Conservation (phyloP, 169 alveolate species). For the Besnoitia besnoiti region DNA sequence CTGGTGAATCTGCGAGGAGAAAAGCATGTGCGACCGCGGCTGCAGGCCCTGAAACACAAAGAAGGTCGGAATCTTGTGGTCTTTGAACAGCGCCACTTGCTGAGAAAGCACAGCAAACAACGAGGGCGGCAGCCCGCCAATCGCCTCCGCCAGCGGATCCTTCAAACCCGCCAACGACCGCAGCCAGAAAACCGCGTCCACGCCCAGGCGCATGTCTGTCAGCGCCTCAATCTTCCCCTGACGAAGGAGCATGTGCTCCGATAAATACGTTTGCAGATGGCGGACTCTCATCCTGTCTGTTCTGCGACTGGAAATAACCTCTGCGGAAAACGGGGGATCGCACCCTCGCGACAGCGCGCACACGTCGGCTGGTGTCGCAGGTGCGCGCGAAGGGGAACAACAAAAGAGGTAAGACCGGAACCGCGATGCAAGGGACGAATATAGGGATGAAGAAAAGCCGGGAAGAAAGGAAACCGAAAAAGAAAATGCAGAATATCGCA, state of each 20-base stretch:
- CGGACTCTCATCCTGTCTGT: conserved; percentile 64
- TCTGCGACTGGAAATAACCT: too few relatives aligned
- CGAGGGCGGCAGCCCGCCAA: conserved; percentile 65
- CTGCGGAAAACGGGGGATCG: too few relatives aligned
- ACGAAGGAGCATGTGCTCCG: conserved; percentile 48
- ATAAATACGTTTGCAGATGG: conserved; percentile 62
- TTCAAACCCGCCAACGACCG: conserved; percentile 51
- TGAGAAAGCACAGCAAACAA: conserved; percentile 38
- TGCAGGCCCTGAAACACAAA: conserved; percentile 61
- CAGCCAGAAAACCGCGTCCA: conserved; percentile 65
- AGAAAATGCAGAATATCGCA: too few relatives aligned
- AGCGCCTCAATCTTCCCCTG: conserved; percentile 44
- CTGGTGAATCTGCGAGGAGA: conserved; percentile 30
- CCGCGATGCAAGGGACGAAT: too few relatives aligned
- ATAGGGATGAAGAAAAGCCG: too few relatives aligned
- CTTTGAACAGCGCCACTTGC: conserved; percentile 60
- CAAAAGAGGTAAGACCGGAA: too few relatives aligned
- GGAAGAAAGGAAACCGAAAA: too few relatives aligned
- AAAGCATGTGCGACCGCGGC: conserved; percentile 49
- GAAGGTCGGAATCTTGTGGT: conserved; percentile 47
- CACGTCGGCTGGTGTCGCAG: too few relatives aligned
- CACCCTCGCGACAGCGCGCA: too few relatives aligned
- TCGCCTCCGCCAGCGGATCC: conserved; percentile 58
- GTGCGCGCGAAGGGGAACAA: too few relatives aligned
- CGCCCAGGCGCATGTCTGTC: conserved; percentile 56